A percentile compares a stretch with the other conserved stretches of the same genome.
Evolutionary conservation across 1,139 yeast genomes (phyloP).

Genomic region (Suhomyces ambrosiae): DNA sequence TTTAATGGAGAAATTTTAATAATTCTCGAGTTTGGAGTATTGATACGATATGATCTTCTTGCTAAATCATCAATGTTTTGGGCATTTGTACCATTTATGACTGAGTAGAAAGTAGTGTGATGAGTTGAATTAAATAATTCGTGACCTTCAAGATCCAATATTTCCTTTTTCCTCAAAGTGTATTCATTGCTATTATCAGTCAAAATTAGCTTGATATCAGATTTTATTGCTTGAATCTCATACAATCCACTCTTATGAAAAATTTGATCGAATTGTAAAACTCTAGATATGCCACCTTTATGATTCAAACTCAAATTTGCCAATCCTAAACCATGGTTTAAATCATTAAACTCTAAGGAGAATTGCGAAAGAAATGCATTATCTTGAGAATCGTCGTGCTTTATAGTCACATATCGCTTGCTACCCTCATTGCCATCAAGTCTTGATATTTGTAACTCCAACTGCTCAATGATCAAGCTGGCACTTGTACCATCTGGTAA

Average conservation of each 20-base stretch:
- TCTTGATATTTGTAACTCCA: conserved; percentile 6
- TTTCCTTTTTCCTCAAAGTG: conserved; percentile 15
- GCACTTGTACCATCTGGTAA: conserved; percentile 17
- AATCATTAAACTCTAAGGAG: conserved; percentile 1
- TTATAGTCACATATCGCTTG: conserved; percentile 5
- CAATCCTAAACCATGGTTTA: not conserved
- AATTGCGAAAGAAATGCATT: not conserved
- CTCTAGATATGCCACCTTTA: conserved; percentile 11
- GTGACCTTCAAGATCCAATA: conserved; percentile 1
- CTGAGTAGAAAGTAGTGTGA: conserved; percentile 2
- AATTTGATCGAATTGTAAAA: conserved; percentile 28
- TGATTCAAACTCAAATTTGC: conserved; percentile 1
- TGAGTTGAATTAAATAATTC: conserved; percentile 4
- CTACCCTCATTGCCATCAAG: conserved; percentile 11
- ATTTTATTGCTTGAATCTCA: conserved; percentile 20
- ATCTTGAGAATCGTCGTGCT: conserved; percentile 5
- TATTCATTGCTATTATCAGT: conserved; percentile 1
- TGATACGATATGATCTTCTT: conserved; percentile 4
- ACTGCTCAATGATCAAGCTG: conserved; percentile 15
- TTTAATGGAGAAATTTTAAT: conserved; percentile 19
- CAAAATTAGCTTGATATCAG: conserved; percentile 9
- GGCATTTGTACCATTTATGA: not conserved
- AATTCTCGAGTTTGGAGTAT: conserved; percentile 8
- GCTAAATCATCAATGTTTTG: conserved; percentile 2
- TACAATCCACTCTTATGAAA: conserved; percentile 29